A percentile compares a stretch with the other conserved stretches of the same genome.
phyloP scores from a whole-genome alignment of 257 asterid species.

The Ophiorrhiza pumila region DNA sequence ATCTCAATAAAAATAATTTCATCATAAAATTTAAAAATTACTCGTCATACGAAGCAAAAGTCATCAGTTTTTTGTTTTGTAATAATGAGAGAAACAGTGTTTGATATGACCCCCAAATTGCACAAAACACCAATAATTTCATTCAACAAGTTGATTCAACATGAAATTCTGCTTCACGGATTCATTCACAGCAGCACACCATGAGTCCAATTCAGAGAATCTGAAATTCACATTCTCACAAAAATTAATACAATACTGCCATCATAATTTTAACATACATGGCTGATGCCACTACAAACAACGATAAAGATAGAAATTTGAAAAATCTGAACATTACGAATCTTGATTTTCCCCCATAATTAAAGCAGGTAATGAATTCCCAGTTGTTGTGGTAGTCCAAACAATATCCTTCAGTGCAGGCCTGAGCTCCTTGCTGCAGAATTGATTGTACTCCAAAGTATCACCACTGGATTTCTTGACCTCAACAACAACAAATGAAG shows the following conservation, averaged over 20 bases:
- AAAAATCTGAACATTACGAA: too few species aligned
- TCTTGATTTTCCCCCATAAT: neutral
- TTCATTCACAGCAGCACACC: conserved; percentile 11
- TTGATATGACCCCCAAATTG: neutral
- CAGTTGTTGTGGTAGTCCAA: conserved; percentile 38
- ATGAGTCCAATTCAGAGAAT: neutral
- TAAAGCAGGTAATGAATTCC: conserved; percentile 26
- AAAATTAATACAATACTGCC: neutral
- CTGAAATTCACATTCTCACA: neutral
- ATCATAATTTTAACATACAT: neutral
- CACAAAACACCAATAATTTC: neutral
- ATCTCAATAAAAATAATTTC: too few species aligned
- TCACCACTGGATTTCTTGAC: conserved; percentile 55
- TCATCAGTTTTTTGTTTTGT: too few species aligned
- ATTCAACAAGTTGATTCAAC: conserved; percentile 12
- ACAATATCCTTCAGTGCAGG: conserved; percentile 51
- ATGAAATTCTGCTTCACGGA: conserved; percentile 1
- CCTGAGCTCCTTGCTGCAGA: conserved; percentile 48
- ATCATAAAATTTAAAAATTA: too few species aligned
- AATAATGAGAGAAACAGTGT: neutral
- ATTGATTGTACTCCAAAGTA: conserved; percentile 47
- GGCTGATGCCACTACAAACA: neutral
- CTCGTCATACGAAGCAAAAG: too few species aligned
- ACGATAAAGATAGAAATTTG: neutral
- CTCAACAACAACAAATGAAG: conserved; percentile 45